phyloP scores from a whole-genome alignment of 805 yeast species.

The Cyberlindnera sargentensis region DNA sequence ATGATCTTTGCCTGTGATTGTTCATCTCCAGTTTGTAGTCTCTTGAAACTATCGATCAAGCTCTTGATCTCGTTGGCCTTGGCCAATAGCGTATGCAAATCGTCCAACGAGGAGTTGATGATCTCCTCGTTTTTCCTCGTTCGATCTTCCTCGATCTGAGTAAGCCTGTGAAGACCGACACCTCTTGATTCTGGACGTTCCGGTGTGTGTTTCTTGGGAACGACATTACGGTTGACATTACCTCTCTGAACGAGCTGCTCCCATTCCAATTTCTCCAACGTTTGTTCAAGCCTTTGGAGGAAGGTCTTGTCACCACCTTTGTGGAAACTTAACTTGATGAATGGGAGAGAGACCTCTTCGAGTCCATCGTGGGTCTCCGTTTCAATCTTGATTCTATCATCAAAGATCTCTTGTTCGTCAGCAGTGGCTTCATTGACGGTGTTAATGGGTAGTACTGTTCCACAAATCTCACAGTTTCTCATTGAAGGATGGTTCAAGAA shows the following conservation, averaged over 20 bases:
- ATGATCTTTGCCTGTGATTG: conserved; percentile 3
- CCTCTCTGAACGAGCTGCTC: conserved; percentile 28
- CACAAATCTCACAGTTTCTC: conserved; percentile 82
- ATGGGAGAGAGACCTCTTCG: conserved; percentile 14
- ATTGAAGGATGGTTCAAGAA: conserved; percentile 79
- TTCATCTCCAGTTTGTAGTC: conserved; percentile 22
- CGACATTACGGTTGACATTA: conserved; percentile 22
- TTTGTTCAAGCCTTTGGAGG: conserved; percentile 36
- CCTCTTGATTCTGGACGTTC: conserved; percentile 22
- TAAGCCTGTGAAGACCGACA: conserved; percentile 68
- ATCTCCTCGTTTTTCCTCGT: conserved; percentile 53
- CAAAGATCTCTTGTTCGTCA: conserved; percentile 21
- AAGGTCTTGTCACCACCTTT: conserved; percentile 57
- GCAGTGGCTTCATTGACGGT: conserved; percentile 15
- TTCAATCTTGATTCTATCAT: conserved; percentile 26
- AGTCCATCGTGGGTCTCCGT: conserved; percentile 27
- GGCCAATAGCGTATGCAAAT: conserved; percentile 68
- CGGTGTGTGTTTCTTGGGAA: background rate
- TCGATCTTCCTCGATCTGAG: conserved; percentile 46
- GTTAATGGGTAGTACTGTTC: conserved; percentile 39
- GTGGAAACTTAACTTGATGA: conserved; percentile 69
- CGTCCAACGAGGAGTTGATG: conserved; percentile 64
- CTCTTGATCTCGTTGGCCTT: conserved; percentile 66
- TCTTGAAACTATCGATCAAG: conserved; percentile 36
- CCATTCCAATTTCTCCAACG: conserved; percentile 49